A percentile compares a stretch with the other conserved stretches of the same genome.
Conservation (phyloP, 208 protist genomes). For the Borovskyia barvae region DNA sequence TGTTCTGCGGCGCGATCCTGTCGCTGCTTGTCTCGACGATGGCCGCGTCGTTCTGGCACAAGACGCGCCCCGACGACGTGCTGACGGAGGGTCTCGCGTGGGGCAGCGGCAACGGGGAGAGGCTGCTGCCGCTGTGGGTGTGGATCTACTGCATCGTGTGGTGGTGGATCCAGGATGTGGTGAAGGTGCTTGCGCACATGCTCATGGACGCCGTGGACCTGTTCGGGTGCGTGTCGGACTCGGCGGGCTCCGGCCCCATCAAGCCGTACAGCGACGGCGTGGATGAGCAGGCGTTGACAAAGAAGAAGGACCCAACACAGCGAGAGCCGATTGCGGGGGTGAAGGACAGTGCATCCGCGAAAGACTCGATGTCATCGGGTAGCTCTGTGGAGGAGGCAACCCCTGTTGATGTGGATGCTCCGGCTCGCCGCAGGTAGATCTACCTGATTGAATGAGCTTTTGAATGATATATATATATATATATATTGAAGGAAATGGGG, state of each 20-base stretch:
- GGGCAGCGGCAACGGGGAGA: slow-evolving; percentile 43
- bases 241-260: slow-evolving; percentile 35
- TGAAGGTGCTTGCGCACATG: slow-evolving; percentile 75
- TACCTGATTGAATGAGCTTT: no score
- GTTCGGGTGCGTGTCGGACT: slow-evolving; percentile 60
- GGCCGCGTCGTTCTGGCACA: slow-evolving; percentile 69
- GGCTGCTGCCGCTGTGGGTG: slow-evolving; percentile 79
- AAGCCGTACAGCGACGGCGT: slow-evolving; percentile 27
- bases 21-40: slow-evolving; percentile 75
- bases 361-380: no score
- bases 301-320: slow-evolving; percentile 8
- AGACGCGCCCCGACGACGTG: slow-evolving; percentile 50
- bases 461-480: no score
- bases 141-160: slow-evolving; percentile 92
- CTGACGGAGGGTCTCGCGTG: slow-evolving; percentile 74
- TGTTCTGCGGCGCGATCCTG: slow-evolving; percentile 60
- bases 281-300: slow-evolving; percentile 9
- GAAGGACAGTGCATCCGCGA: no score
- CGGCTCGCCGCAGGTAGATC: no score
- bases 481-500: no score
- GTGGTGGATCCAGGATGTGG: slow-evolving; percentile 85
- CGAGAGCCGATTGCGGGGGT: no score
- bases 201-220: slow-evolving; percentile 72
- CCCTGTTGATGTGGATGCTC: no score
- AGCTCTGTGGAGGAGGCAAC: no score